phyloP scores from a whole-genome alignment of 1,139 yeast genomes.

The Yamadazyma atlantica region DNA sequence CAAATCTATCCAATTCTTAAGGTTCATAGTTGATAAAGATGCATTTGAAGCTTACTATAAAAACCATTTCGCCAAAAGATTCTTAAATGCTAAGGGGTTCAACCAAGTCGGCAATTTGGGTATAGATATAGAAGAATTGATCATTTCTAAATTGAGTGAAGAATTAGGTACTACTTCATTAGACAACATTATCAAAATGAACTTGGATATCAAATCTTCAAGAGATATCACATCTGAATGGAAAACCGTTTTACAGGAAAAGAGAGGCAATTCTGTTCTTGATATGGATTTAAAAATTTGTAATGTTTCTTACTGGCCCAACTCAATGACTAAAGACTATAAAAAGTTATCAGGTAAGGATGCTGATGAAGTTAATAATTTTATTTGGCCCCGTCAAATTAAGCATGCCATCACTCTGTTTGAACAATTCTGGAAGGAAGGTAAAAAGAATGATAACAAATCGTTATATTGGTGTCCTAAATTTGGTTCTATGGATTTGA shows the following conservation, averaged over 20 bases:
- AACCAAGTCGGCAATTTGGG: slow-evolving; percentile 16
- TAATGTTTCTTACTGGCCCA: slow-evolving; percentile 53
- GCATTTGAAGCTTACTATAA: slow-evolving; percentile 84
- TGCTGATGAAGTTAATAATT: slow-evolving; percentile 36
- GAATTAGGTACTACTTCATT: slow-evolving; percentile 84
- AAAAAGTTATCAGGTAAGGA: slow-evolving; percentile 44
- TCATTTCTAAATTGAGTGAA: slow-evolving; percentile 69
- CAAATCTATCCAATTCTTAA: slow-evolving; percentile 60
- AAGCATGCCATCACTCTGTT: slow-evolving; percentile 38
- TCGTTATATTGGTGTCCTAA: slow-evolving; percentile 81
- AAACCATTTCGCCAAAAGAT: slow-evolving; percentile 83
- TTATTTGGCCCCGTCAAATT: slow-evolving; percentile 48
- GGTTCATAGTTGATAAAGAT: slow-evolving; percentile 80
- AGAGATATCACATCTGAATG: slow-evolving; percentile 59
- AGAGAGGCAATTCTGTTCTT: slow-evolving; percentile 20
- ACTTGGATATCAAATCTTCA: slow-evolving; percentile 74
- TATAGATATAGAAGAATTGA: slow-evolving; percentile 65
- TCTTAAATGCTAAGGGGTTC: slow-evolving; percentile 51
- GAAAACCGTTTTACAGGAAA: slow-evolving; percentile 24
- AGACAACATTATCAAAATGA: slow-evolving; percentile 84
- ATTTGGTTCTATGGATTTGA: slow-evolving; percentile 77
- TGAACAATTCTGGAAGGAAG: slow-evolving; percentile 48
- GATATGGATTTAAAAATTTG: slow-evolving; percentile 55
- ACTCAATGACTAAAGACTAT: slow-evolving; percentile 56
- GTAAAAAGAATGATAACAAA: slow-evolving; percentile 69